phyloP scores from a whole-genome alignment of 176 grass and related monocot genomes.

The Alloteropsis semialata region DNA sequence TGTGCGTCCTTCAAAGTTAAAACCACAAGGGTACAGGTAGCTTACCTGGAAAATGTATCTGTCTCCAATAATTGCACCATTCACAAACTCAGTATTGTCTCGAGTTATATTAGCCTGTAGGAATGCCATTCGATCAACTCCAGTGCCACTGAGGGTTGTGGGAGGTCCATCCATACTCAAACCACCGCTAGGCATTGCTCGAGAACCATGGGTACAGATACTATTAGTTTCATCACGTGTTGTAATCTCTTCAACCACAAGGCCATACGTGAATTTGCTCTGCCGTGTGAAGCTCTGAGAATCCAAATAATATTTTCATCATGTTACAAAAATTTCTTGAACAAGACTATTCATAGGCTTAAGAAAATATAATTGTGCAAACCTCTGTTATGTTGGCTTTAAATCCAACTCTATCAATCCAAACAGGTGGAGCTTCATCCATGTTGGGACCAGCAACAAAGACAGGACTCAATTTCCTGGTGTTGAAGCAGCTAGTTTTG shows the following conservation, averaged over 20 bases:
- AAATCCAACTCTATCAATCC: constrained; percentile 84
- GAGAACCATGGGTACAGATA: constrained; percentile 85
- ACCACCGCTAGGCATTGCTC: constrained; percentile 72
- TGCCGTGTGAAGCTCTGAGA: constrained; percentile 79
- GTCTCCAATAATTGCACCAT: constrained; percentile 75
- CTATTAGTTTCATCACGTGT: constrained; percentile 85
- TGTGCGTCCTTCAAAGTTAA: neutral
- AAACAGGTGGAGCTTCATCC: constrained; percentile 87
- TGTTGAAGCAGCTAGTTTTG: constrained; percentile 88
- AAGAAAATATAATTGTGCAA: constrained; percentile 14
- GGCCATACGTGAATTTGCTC: constrained; percentile 95
- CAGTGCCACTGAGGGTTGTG: constrained; percentile 91
- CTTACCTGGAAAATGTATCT: constrained; percentile 92
- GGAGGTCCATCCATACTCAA: constrained; percentile 95
- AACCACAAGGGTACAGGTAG: constrained; percentile 22
- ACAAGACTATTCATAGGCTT: neutral
- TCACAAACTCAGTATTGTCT: constrained; percentile 84
- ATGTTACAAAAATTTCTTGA: constrained; percentile 25
- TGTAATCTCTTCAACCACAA: constrained; percentile 83
- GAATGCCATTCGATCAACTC: constrained; percentile 73
- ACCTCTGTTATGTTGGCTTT: constrained; percentile 99
- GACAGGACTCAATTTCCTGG: constrained; percentile 86
- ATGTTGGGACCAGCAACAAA: constrained; percentile 83
- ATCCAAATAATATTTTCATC: constrained; percentile 23
- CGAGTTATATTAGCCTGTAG: constrained; percentile 85